Evolutionary conservation across 495 filamentous ascomycete species (phyloP), one percentile per base, ranked within the genome.

Genomic region (Podospora australis): DNA sequence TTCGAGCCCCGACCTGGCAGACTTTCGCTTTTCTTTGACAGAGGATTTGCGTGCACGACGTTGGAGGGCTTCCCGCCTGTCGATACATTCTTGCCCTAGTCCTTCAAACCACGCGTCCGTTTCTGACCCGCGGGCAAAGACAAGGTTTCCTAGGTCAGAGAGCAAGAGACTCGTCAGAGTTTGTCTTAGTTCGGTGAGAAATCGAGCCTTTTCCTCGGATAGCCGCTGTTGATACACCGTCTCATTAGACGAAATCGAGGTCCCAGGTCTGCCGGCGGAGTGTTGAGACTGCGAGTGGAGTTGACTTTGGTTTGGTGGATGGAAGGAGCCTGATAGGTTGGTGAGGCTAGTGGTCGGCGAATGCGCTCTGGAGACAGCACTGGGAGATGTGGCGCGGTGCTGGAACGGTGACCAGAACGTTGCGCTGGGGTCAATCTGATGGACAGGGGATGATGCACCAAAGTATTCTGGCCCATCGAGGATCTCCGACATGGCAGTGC

Each of bases 321-420:
- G 48, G 48, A 70, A 72, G 51, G 78, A 53, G 66, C 73, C 51
- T 49, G 71, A 59, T 53, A 73, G 56, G 48, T 73, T 77, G 42
- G 68, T 72, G 32, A 78, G 58, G 46, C 75, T 80, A 1, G 75
- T 74, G 14, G 74, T 75, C 3, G 77, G 77, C 11, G 77, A 80
- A 35, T 78, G 74, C 10, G 72, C 70, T 65, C 67, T 74, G 56
- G 58, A 79, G 35, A 66, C 75, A 1, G 81, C 77, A 55, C 78
- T 83, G 13, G 74, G 72, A 10, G 78, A 79, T 25, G 79, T 79
- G 52, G 82, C 70, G 22, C 79, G 77, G 39, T 70, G 70, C 34
- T 88, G 81, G 46, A 88, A 84, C 0, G 86, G 84, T 4, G 89
- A 92, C 88, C 88, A 96, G 65, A 91, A 95, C 0, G 88, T 92